Evolutionary conservation across 2,329 filamentous ascomycete genomes (phyloP).

Genomic region (Periconia sp.): DNA sequence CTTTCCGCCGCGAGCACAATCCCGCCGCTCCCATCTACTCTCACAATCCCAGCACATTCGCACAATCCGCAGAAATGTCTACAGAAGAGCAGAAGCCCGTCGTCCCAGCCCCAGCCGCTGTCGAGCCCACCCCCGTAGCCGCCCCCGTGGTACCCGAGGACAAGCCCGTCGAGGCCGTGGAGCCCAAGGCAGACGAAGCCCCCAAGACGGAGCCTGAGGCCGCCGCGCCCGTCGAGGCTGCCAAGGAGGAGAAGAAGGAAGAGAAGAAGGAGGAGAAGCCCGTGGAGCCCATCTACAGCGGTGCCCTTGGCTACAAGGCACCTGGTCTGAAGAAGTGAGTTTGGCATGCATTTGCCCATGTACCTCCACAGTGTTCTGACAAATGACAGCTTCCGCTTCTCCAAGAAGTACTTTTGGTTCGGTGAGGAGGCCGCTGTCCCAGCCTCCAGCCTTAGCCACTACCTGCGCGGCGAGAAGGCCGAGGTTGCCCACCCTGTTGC

Average conservation of each 20-base stretch:
- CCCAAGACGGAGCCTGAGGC: constrained; percentile 41
- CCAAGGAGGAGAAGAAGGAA: constrained; percentile 51
- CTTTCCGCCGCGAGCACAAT: no score
- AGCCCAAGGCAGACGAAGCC: constrained; percentile 50
- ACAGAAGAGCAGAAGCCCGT: constrained; percentile 75
- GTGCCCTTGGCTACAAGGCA: constrained; percentile 86
- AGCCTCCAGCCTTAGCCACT: constrained; percentile 73
- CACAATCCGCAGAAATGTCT: constrained; percentile 61
- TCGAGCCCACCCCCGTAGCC: constrained; percentile 42
- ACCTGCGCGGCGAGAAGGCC: constrained; percentile 88
- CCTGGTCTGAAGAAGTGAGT: constrained; percentile 88
- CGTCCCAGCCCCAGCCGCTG: constrained; percentile 46
- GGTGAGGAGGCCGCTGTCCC: constrained; percentile 69
- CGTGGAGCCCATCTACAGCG: constrained; percentile 77
- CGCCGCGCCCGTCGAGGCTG: constrained; percentile 38
- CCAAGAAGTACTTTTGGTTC: constrained; percentile 85
- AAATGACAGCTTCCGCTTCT: constrained; percentile 77
- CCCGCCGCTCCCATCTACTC: constrained; percentile 8
- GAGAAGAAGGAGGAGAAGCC: constrained; percentile 56
- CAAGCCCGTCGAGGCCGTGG: constrained; percentile 39
- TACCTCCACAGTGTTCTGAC: no score
- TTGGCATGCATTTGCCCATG: neutral
- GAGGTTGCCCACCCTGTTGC: constrained; percentile 77
- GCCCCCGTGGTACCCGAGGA: constrained; percentile 52
- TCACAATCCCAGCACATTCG: constrained; percentile 11